Evolutionary conservation across 208 protist genomes (phyloP).

Genomic region (Leishmania major): DNA sequence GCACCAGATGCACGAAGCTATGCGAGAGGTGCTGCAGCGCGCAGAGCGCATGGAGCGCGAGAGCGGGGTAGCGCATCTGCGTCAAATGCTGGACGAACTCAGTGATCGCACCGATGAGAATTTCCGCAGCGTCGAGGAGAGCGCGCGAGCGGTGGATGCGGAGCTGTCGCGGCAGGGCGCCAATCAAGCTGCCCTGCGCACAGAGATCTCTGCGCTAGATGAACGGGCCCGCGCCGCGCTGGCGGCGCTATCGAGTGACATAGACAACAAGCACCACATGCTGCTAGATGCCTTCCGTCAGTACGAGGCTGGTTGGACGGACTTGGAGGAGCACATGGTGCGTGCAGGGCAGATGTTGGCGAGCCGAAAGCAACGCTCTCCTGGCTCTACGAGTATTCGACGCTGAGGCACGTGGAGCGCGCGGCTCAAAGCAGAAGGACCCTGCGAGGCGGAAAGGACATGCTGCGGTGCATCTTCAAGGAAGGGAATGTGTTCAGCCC

Average conservation of each 20-base stretch:
- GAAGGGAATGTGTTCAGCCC: not conserved
- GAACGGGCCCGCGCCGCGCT: conserved; percentile 44
- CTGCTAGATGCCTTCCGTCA: conserved; percentile 64
- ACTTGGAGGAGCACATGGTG: conserved; percentile 81
- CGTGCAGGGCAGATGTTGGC: conserved; percentile 76
- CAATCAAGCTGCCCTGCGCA: conserved; percentile 43
- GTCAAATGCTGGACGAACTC: conserved; percentile 72
- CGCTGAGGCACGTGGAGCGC: conserved; percentile 1
- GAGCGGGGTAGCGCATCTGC: conserved; percentile 51
- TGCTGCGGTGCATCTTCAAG: not conserved
- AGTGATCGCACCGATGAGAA: conserved; percentile 86
- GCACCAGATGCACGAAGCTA: conserved; percentile 42
- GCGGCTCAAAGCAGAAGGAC: not conserved
- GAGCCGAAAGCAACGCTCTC: conserved; percentile 31
- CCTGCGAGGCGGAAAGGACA: not conserved
- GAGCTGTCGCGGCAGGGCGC: conserved; percentile 55
- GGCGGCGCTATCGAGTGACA: conserved; percentile 49
- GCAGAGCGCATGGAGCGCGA: conserved; percentile 47
- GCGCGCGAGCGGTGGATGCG: conserved; percentile 70
- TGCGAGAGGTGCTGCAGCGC: conserved; percentile 47
- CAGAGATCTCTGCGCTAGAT: conserved; percentile 45
- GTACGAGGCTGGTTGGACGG: conserved; percentile 61
- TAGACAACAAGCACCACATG: conserved; percentile 64
- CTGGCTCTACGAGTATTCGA: conserved; percentile 13
- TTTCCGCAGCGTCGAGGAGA: conserved; percentile 82